Evolutionary conservation across 2,329 filamentous ascomycete genomes (phyloP), one percentile per base, ranked within the genome.

Genomic region (Simplicillium aogashimaense): DNA sequence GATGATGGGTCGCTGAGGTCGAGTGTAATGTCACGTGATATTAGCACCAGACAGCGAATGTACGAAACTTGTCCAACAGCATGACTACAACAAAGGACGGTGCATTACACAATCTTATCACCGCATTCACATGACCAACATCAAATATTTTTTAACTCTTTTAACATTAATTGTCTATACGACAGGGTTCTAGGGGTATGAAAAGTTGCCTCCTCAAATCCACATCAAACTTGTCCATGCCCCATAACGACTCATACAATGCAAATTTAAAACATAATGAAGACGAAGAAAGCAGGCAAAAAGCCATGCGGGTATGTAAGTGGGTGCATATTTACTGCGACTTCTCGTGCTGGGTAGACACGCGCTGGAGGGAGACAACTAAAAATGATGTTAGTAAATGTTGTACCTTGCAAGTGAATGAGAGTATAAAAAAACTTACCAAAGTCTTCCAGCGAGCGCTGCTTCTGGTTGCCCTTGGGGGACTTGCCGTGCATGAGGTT

Each of bases 401-500:
- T 32, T 17, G 20, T 9, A 30, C 9, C 20, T 25, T 25, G 20
- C 20, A 9, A 31, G 38, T 28, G 35, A 16, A 20, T 12, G 15
- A n/a, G 7, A 36, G 42, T n/a, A 29, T 13, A 36, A 29, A 44
- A 46, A 50, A 8, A 73, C 81, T 76, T 79, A 87, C 83, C 80
- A 56, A 94, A 94, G 69, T 94, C 86, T 71, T 94, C 87, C 47
- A 90, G 74, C 35, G 81, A 86, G 53, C 86, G 76, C 68, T 90
- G 85, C 74, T 86, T 89, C 65, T 81, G 74, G 66, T 78, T 82
- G 63, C 81, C 80, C 74, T 88, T 87, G 50, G 78, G 78, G 47
- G 80, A 83, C 71, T 89, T 89, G 59, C 86, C 86, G 67, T 94
- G 86, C 84, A 94, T 92, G 48, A 94, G 72, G 69, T 92, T 90